Evolutionary conservation across 2,329 filamentous ascomycete species (phyloP).

Genomic region (Fusarium sp.): DNA sequence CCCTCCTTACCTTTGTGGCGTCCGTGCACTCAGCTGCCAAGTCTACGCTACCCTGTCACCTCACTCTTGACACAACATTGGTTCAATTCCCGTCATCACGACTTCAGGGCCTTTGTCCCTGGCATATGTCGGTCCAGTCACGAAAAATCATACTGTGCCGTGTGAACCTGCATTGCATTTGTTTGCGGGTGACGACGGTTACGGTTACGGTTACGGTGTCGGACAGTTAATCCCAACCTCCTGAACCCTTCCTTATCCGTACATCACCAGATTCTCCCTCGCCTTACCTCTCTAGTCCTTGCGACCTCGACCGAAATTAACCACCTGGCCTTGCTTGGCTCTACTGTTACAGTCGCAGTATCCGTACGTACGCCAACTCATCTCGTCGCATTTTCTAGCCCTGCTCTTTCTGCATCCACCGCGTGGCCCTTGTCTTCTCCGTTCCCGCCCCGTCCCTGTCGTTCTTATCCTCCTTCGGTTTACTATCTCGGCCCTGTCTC

Average conservation of each 20-base stretch:
- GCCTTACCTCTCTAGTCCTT: neutral
- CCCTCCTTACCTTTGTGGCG: slow-evolving; percentile 24
- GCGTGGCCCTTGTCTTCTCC: slow-evolving; percentile 31
- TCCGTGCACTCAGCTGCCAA: slow-evolving; percentile 31
- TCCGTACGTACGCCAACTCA: slow-evolving; percentile 22
- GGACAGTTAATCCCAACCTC: slow-evolving; percentile 1
- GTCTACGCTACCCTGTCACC: slow-evolving; percentile 20
- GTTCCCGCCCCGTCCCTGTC: slow-evolving; percentile 39
- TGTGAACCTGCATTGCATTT: neutral
- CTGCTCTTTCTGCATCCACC: slow-evolving; percentile 26
- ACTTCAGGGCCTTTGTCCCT: slow-evolving; percentile 16
- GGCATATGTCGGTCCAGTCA: slow-evolving; percentile 10
- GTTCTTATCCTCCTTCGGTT: slow-evolving; percentile 40
- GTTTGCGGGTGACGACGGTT: neutral
- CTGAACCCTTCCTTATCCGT: neutral
- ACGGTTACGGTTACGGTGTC: neutral
- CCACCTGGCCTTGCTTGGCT: neutral
- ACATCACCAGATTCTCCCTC: slow-evolving; percentile 15
- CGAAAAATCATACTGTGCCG: neutral
- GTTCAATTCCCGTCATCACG: slow-evolving; percentile 24
- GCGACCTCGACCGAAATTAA: slow-evolving; percentile 22
- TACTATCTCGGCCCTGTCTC: slow-evolving; percentile 43
- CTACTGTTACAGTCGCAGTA: too few species aligned
- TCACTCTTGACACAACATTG: slow-evolving; percentile 3
- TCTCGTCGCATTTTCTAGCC: slow-evolving; percentile 1